Base-by-base conservation (phyloP, 2,329 filamentous ascomycete genomes). In the Hypoxylon sp. region DNA sequence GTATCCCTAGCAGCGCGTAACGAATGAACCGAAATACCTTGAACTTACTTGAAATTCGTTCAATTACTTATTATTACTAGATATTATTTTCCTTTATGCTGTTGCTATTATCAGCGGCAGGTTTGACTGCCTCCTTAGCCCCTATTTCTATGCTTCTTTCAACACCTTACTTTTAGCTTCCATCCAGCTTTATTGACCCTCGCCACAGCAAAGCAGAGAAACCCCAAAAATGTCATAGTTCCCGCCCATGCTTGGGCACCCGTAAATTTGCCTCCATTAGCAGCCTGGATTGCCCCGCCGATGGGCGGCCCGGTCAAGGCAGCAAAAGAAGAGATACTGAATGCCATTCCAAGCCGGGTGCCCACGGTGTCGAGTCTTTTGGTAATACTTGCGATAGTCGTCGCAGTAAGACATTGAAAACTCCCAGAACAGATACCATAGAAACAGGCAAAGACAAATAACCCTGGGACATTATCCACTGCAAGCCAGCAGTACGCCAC, bases 311-410 rank as follows among this genome's bases (percentile, higher is more conserved):
- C 73, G 0, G 73, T 73, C 9, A 75, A 42, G 0, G 71, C 67
- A 1, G 70, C 71, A 32, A 75, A 63, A 0, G 71, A 73, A 5
- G 66, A 61, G 4, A 75, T 66, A 31, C 61, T 68, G 7, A 75
- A 75, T 1, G 68, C 71, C 73, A 75, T 75, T 6, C 73, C 73
- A 9, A 75, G 61, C 16, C 73, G 62, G 1, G 73, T 73, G 0
- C 73, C 73, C 1, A 73, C 65, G 2, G 63, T 73, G 17, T 74
- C 69, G 5, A 75, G 66, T 4, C 66, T 60, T 9, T 66, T 66
- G 0, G 73, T 75, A 7, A 75, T 72, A 31, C 70, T 72, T 0
- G 72, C 41, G 15, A 75, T 64, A 0, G 67, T 67, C 0, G 73
- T 73, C 0, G 73, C 68, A 49, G 73, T 72, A 1, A 75, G 63